phyloP scores from a whole-genome alignment of 108 stramenopile species.

The Skeletonema marinoi region DNA sequence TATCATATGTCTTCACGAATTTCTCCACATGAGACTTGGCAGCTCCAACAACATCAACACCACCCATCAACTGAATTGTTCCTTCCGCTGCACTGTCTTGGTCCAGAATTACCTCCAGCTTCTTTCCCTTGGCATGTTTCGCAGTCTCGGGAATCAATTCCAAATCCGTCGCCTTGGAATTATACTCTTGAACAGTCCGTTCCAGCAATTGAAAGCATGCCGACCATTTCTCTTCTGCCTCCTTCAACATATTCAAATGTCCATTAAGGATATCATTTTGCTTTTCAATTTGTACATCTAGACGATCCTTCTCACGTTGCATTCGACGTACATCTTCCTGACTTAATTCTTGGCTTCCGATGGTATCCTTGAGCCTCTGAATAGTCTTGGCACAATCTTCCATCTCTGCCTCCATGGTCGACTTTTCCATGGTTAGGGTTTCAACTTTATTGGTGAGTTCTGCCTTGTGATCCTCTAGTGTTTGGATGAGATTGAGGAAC shows the following conservation, averaged over 20 bases:
- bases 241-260: constrained; percentile 51
- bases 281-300: constrained; percentile 69
- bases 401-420: constrained; percentile 58
- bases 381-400: constrained; percentile 40
- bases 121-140: constrained; percentile 43
- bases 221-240: constrained; percentile 50
- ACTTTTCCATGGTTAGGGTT: constrained; percentile 56
- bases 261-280: constrained; percentile 36
- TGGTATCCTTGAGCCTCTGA: constrained; percentile 47
- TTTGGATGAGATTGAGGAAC: constrained; percentile 78
- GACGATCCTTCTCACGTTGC: constrained; percentile 63
- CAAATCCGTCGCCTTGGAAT: constrained; percentile 49
- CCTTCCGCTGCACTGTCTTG: constrained; percentile 37
- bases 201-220: constrained; percentile 51
- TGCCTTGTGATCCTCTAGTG: constrained; percentile 77
- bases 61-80: constrained; percentile 47
- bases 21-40: constrained; percentile 47
- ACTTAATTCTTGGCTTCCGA: constrained; percentile 66
- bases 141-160: constrained; percentile 55
- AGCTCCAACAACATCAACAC: constrained; percentile 49
- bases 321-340: constrained; percentile 75
- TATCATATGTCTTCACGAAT: constrained; percentile 37
- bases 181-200: constrained; percentile 59
- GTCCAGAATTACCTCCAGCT: constrained; percentile 51
- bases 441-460: constrained; percentile 68